Evolutionary conservation across 345 rosid genomes (phyloP).

Genomic region (Rhizophora mangle): DNA sequence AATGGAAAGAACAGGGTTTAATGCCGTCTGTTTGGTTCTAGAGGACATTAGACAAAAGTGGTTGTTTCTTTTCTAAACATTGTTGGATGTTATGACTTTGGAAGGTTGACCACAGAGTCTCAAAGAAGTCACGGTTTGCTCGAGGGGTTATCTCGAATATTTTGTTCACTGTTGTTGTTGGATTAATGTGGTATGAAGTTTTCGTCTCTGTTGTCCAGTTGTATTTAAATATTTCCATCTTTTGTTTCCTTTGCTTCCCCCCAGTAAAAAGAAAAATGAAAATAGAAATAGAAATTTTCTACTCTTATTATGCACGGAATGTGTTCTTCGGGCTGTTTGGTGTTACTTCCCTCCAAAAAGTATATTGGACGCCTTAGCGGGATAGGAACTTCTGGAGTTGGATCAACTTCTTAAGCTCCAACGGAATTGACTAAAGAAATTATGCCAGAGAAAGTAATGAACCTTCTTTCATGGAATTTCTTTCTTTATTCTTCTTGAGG

Average conservation of each 20-base stretch:
- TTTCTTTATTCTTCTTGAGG: too few relatives aligned
- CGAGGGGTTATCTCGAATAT: conserved; percentile 68
- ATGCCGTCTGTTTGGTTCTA: too few relatives aligned
- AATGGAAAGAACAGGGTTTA: too few relatives aligned
- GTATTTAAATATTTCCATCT: not conserved
- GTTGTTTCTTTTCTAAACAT: not conserved
- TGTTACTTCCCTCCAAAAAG: conserved; percentile 31
- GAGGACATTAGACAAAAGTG: not conserved
- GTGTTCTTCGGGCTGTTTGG: conserved; percentile 8
- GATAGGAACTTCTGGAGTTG: too few relatives aligned
- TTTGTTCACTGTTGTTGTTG: conserved; percentile 69
- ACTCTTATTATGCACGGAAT: too few relatives aligned
- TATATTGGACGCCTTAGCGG: too few relatives aligned
- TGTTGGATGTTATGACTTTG: not conserved
- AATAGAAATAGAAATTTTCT: too few relatives aligned
- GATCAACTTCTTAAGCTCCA: conserved; percentile 42
- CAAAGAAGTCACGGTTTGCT: conserved; percentile 64
- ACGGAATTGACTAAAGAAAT: conserved; percentile 84
- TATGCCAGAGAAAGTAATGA: conserved; percentile 72
- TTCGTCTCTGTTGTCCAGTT: conserved; percentile 8
- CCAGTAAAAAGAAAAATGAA: too few relatives aligned
- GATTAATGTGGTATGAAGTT: conserved; percentile 59
- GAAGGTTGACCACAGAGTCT: conserved; percentile 70
- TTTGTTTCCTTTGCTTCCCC: too few relatives aligned
- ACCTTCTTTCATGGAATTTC: not conserved